phyloP scores from a whole-genome alignment of 495 filamentous ascomycete species.

The Aspergillus steynii region DNA sequence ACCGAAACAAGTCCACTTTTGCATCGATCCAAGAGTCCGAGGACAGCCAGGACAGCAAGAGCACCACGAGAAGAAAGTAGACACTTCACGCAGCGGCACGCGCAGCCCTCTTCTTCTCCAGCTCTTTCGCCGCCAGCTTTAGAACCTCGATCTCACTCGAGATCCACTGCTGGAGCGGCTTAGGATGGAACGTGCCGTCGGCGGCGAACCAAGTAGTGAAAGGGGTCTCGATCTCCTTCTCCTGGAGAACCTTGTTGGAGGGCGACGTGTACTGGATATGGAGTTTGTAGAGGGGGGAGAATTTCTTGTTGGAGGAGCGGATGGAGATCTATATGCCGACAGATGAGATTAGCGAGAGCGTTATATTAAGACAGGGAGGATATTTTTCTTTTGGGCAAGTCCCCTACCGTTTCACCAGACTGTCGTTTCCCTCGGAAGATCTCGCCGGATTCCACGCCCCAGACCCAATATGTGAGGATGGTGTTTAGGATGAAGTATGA shows the following conservation, averaged over 20 bases:
- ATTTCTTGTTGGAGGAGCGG: slow-evolving; percentile 67
- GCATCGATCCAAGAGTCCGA: background rate
- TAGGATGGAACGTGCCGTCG: slow-evolving; percentile 76
- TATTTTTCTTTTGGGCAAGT: slow-evolving; percentile 1
- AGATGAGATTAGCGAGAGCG: slow-evolving; percentile 6
- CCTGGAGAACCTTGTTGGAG: slow-evolving; percentile 42
- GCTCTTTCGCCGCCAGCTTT: slow-evolving; percentile 62
- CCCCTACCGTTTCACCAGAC: slow-evolving; percentile 54
- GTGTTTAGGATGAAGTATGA: slow-evolving; percentile 81
- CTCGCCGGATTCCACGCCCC: slow-evolving; percentile 75
- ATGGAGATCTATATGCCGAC: slow-evolving; percentile 61
- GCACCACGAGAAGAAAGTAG: no score
- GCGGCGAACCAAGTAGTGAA: slow-evolving; percentile 88
- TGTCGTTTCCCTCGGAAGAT: slow-evolving; percentile 72
- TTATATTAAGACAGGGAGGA: background rate
- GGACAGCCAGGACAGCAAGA: no score
- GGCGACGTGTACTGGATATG: slow-evolving; percentile 58
- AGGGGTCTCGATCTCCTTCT: slow-evolving; percentile 59
- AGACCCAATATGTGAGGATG: slow-evolving; percentile 81
- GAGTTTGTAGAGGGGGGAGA: slow-evolving; percentile 75
- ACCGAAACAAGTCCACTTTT: background rate
- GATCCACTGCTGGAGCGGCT: slow-evolving; percentile 82
- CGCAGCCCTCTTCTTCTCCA: slow-evolving; percentile 39
- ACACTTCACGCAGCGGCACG: background rate
- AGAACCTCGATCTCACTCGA: slow-evolving; percentile 68